Conservation (phyloP, 78 protist species). For the Creolimax fragrantissima region DNA sequence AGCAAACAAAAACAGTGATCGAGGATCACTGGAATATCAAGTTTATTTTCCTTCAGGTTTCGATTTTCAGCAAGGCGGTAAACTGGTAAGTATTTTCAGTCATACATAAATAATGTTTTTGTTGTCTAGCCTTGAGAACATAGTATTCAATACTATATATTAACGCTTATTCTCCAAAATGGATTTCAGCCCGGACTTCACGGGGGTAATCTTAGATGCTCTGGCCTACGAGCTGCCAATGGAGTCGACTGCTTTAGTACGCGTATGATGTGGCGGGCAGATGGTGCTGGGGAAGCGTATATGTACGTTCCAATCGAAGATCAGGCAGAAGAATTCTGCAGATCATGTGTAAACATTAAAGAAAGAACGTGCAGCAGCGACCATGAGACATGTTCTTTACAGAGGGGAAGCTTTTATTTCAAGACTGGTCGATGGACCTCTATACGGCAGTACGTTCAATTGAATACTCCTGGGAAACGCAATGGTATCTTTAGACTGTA, state of each 20-base stretch:
- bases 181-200: slow-evolving; percentile 1
- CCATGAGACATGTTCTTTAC: neutral
- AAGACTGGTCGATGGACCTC: neutral
- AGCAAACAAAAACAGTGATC: neutral
- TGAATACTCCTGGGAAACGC: neutral
- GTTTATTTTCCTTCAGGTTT: neutral
- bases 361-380: neutral
- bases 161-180: neutral
- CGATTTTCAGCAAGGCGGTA: neutral
- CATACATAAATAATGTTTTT: neutral
- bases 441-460: neutral
- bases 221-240: neutral
- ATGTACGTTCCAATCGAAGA: neutral
- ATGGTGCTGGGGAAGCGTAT: neutral
- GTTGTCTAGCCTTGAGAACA: neutral
- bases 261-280: neutral
- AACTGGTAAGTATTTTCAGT: neutral
- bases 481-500: neutral
- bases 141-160: neutral
- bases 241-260: neutral
- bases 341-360: neutral
- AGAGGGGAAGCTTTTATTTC: neutral
- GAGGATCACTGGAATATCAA: neutral
- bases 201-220: neutral
- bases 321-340: neutral